Evolutionary conservation across 352 stramenopile genomes (phyloP).

Genomic region (Globisporangium yorkense): DNA sequence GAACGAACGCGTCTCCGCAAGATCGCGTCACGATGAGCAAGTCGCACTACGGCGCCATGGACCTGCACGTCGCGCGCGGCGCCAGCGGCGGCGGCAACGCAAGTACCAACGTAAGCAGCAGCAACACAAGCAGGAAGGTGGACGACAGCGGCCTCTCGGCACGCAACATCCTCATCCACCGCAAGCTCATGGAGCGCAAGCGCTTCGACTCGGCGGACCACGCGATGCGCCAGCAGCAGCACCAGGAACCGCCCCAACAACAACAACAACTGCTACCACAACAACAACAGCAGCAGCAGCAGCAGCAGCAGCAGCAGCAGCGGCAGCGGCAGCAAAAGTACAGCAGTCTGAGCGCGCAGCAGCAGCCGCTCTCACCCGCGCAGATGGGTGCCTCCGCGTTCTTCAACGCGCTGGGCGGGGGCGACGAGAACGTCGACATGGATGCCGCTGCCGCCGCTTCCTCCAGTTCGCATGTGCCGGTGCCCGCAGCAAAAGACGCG

Average conservation of each 20-base stretch:
- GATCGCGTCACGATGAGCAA: conserved; percentile 18
- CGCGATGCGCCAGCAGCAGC: conserved; percentile 41
- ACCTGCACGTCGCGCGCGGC: conserved; percentile 27
- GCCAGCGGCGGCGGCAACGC: conserved; percentile 9
- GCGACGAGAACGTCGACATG: conserved; percentile 18
- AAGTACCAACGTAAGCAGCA: not conserved
- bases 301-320: conserved; percentile 1
- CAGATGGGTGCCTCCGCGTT: conserved; percentile 38
- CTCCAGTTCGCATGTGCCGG: not conserved
- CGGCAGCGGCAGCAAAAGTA: conserved; percentile 2
- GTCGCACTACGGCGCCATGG: conserved; percentile 39
- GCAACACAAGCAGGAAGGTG: not conserved
- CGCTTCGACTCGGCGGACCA: conserved; percentile 84
- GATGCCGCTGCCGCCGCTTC: not conserved
- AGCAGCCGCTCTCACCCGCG: conserved; percentile 21
- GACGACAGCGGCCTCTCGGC: conserved; percentile 55
- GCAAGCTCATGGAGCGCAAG: conserved; percentile 70
- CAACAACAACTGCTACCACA: conserved; percentile 13
- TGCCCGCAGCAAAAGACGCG: not conserved
- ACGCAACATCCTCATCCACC: conserved; percentile 70
- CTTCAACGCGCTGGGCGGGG: conserved; percentile 30
- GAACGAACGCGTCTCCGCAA: not conserved
- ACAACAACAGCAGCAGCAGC: not conserved
- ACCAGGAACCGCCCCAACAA: conserved; percentile 11
- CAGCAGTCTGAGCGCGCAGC: not conserved